phyloP scores from a whole-genome alignment of 2,329 filamentous ascomycete species.

The Hypoxylon sp. region DNA sequence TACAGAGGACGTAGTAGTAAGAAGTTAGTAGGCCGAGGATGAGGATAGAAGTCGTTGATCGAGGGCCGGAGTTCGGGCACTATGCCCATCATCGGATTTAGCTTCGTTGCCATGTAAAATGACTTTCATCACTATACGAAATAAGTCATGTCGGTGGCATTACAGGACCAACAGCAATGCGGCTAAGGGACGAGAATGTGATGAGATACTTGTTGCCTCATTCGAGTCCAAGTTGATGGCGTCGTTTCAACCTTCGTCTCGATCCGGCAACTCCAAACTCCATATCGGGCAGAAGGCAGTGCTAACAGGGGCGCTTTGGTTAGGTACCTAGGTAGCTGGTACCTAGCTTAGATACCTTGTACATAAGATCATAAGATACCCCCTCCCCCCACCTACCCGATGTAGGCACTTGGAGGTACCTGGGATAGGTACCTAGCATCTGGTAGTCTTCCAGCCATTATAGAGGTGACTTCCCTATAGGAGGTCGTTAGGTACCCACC shows the following conservation, averaged over 20 bases:
- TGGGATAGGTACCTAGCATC: neutral
- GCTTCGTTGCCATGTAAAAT: constrained; percentile 9
- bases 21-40: neutral
- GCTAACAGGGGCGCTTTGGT: neutral
- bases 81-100: constrained; percentile 10
- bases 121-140: neutral
- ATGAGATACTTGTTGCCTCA: constrained; percentile 17
- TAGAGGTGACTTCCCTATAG: neutral
- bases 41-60: neutral
- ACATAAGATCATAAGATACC: too few species aligned
- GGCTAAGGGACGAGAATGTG: constrained; percentile 2
- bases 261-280: constrained; percentile 26
- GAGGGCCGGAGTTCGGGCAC: constrained; percentile 3
- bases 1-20: neutral
- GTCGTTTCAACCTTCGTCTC: constrained; percentile 34
- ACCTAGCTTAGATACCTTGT: neutral
- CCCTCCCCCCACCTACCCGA: neutral
- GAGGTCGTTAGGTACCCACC: too few species aligned
- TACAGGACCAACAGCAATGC: constrained; percentile 4
- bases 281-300: constrained; percentile 26
- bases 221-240: constrained; percentile 19
- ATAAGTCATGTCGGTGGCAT: constrained; percentile 8
- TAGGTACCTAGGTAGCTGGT: neutral
- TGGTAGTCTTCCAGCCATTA: neutral
- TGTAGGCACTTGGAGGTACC: neutral